Base-by-base conservation (phyloP, 31 red algal genomes). In the Asparagopsis taxiformis region DNA sequence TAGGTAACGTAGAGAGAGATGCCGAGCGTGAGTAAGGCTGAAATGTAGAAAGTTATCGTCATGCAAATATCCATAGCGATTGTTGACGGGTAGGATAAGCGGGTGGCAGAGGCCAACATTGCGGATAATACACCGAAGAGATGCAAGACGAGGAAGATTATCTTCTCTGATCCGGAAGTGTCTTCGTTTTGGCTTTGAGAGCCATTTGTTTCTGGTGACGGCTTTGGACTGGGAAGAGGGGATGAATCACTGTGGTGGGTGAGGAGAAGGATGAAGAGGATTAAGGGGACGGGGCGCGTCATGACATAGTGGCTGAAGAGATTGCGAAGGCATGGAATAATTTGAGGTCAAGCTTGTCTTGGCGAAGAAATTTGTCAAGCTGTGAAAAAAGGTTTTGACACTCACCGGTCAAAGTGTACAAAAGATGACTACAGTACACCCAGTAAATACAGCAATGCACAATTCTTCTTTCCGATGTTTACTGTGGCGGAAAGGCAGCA, bases 1-100 rank as follows among this genome's bases (percentile, higher is more conserved):
- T 55, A 55, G 52, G 52, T 55, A 24, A 55, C 52, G 52, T 55
- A 55, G 9, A 55, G 8, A 4, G 52, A 19, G 52, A 55, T 55
- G 52, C 6, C 21, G 13, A 55, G 13, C 0, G 26, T 15, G 9
- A 15, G 21, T 6, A 5, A 24, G 52, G 52, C 52, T 24, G 26
- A 24, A 24, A 15, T 6, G 52, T 55, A 55, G 52, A 55, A 55
- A 24, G 13, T 6, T 19, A 55, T 19, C 21, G 52, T 55, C 6
- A 19, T 24, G 52, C 21, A 24, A 24, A 15, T 15, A 24, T 55
- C 52, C 21, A 55, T 19, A 24, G 0, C 7, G 13, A 7, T 24
- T 7, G 5, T 11, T 19, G 52, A 15, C 21, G 52, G 8, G 52
- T 55, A 55, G 13, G 7, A 55, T 19, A 24, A 24, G 13, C 52